phyloP scores from a whole-genome alignment of 495 filamentous ascomycete genomes.

The Aspergillus panamensis region DNA sequence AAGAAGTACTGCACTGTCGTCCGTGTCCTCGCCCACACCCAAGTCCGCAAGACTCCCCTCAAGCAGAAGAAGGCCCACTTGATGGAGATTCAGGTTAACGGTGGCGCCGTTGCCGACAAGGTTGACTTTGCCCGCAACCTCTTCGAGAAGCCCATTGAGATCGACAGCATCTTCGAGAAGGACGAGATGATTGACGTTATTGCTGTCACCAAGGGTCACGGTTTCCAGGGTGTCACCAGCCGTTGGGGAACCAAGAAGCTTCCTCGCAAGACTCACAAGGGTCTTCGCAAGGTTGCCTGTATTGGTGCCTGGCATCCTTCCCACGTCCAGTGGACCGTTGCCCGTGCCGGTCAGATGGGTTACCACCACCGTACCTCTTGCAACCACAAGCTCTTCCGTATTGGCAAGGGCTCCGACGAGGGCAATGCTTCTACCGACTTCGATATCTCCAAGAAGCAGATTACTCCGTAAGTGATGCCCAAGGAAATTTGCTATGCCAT shows the following conservation, averaged over 20 bases:
- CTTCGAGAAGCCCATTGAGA: conserved; percentile 96
- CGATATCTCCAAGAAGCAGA: conserved; percentile 98
- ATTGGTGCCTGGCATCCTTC: conserved; percentile 99
- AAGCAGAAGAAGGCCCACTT: conserved; percentile 99
- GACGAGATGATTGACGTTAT: conserved; percentile 99
- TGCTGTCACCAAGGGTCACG: conserved; percentile 99
- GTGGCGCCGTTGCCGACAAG: conserved; percentile 91
- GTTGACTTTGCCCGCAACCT: conserved; percentile 89
- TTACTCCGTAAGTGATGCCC: conserved; percentile 85
- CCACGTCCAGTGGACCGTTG: conserved; percentile 99
- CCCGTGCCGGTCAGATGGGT: conserved; percentile 98
- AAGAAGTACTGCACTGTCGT: conserved; percentile 99
- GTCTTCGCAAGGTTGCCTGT: conserved; percentile 99
- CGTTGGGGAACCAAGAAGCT: conserved; percentile 99
- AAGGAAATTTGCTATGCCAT: not conserved
- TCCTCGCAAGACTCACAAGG: conserved; percentile 99
- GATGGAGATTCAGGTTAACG: conserved; percentile 99
- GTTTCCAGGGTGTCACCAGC: conserved; percentile 93
- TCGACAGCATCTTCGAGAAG: conserved; percentile 96
- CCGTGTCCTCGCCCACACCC: conserved; percentile 97
- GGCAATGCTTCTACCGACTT: conserved; percentile 92
- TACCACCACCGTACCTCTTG: conserved; percentile 99
- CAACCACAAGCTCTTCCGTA: conserved; percentile 99
- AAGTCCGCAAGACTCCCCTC: conserved; percentile 97
- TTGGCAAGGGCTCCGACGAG: conserved; percentile 85